A percentile compares a stretch with the other conserved stretches of the same genome.
Conservation (phyloP, 2,329 filamentous ascomycete species). For the Coleophoma eucalyptorum region DNA sequence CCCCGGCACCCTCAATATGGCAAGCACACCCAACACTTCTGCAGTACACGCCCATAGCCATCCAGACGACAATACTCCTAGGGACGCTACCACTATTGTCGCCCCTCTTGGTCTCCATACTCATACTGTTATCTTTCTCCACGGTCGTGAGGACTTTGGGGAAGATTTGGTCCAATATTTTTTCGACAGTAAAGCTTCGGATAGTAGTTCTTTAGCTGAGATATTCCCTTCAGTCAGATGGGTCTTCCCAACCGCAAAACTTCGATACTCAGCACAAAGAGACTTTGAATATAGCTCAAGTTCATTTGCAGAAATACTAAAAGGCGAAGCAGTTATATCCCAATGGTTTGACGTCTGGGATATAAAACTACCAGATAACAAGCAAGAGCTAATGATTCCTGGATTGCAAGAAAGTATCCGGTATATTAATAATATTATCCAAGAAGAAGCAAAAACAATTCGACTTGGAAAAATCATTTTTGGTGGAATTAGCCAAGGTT, state of each 20-base stretch:
- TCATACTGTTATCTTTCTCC: slow-evolving; percentile 41
- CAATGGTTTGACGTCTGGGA: slow-evolving; percentile 50
- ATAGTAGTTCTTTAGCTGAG: slow-evolving; percentile 7
- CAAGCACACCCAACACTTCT: background rate
- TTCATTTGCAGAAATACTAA: slow-evolving; percentile 8
- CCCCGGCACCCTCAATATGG: background rate
- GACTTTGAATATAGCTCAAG: slow-evolving; percentile 17
- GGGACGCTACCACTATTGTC: background rate
- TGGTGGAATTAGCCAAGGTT: slow-evolving; percentile 43
- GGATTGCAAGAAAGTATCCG: slow-evolving; percentile 36
- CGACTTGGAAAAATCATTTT: slow-evolving; percentile 35
- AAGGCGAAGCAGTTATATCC: slow-evolving; percentile 17
- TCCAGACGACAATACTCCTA: background rate
- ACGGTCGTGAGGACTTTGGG: slow-evolving; percentile 37
- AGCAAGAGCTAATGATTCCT: slow-evolving; percentile 35
- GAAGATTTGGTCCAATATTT: slow-evolving; percentile 34
- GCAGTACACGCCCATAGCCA: background rate
- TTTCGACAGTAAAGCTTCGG: slow-evolving; percentile 32
- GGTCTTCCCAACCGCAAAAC: slow-evolving; percentile 16
- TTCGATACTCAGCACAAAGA: slow-evolving; percentile 20
- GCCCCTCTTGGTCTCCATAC: slow-evolving; percentile 25
- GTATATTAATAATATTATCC: slow-evolving; percentile 28
- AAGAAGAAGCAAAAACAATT: slow-evolving; percentile 31
- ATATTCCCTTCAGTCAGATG: slow-evolving; percentile 12
- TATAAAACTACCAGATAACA: slow-evolving; percentile 30